Evolutionary conservation across 202 grass and related monocot species (phyloP), one percentile per base, ranked within the genome.

Genomic region (Zizania palustris): DNA sequence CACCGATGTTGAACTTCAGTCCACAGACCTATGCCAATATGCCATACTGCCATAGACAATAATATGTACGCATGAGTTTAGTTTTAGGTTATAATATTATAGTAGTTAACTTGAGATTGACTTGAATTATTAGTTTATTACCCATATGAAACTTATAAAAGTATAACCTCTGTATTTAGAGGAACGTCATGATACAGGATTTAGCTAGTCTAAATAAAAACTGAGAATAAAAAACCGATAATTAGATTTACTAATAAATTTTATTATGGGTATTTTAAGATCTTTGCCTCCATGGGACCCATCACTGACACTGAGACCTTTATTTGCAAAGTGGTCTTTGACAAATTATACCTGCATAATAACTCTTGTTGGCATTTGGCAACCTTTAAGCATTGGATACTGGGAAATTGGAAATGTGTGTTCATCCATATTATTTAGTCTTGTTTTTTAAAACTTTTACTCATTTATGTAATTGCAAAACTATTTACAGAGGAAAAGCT

Each of bases 401-500:
- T 49, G 5, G 18, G 22, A 56, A 33, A 22, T 34, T 60, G 3
- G 19, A 28, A 64, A 34, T 36, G 61, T 50, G 36, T 18, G 15
- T 68, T 53, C 36, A 49, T n/a, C n/a, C 67, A 43, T 44, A 73
- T 28, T 40, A 1, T 68, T 65, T 74, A 19, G 6, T 45, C 37
- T 62, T 78, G 42, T 10, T 51, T 54, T 5, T 51, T 44, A 28
- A 60, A 45, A 43, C 21, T 53, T 38, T 38, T 53, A 60, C 41
- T 84, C 53, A 75, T 63, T 72, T 48, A 28, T 48, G 3, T 67
- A 35, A 79, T 40, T 12, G 7, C 48, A 39, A 46, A 73, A 66
- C 37, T 69, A 61, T 72, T 67, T 80, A 6, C 67, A 99, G 92
- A 99, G 80, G 70, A 99, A 90, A 75, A 77, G 60, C 49, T 78